Evolutionary conservation across 805 yeast species (phyloP).

Genomic region (Metschnikowia dekortorum): DNA sequence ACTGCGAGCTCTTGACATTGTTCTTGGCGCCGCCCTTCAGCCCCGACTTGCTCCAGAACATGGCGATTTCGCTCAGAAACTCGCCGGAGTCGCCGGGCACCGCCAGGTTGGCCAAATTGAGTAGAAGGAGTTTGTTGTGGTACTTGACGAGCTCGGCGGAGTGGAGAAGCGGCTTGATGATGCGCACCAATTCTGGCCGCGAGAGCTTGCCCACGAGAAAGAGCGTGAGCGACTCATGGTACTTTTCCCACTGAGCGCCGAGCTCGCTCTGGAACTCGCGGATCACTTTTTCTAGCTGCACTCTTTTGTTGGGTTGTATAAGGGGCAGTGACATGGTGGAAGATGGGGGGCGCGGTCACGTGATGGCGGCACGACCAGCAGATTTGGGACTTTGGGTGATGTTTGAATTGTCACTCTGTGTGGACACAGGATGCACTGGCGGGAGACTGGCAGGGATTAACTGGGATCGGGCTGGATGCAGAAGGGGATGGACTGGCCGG

Average conservation of each 20-base stretch:
- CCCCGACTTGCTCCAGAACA: constrained; percentile 46
- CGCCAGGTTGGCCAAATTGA: constrained; percentile 79
- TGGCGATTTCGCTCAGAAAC: constrained; percentile 38
- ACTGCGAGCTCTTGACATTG: constrained; percentile 60
- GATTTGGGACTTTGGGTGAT: background rate
- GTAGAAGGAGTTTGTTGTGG: constrained; percentile 80
- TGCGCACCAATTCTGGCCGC: constrained; percentile 63
- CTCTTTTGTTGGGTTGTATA: constrained; percentile 19
- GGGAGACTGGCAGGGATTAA: too few relatives aligned
- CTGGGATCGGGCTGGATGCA: too few relatives aligned
- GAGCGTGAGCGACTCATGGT: constrained; percentile 71
- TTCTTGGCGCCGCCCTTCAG: constrained; percentile 31
- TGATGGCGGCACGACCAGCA: too few relatives aligned
- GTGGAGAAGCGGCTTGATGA: constrained; percentile 52
- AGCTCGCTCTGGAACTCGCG: constrained; percentile 66
- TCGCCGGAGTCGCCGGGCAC: constrained; percentile 44
- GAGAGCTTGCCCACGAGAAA: constrained; percentile 79
- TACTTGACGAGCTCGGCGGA: constrained; percentile 43
- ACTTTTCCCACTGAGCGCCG: constrained; percentile 82
- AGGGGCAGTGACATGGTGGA: background rate
- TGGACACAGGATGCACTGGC: too few relatives aligned
- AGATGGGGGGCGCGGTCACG: background rate
- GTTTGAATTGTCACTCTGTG: too few relatives aligned
- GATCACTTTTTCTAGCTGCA: constrained; percentile 48
- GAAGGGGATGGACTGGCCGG: too few relatives aligned